phyloP scores from a whole-genome alignment of 73 alveolate species.

The Symbiodinium pilosum region DNA sequence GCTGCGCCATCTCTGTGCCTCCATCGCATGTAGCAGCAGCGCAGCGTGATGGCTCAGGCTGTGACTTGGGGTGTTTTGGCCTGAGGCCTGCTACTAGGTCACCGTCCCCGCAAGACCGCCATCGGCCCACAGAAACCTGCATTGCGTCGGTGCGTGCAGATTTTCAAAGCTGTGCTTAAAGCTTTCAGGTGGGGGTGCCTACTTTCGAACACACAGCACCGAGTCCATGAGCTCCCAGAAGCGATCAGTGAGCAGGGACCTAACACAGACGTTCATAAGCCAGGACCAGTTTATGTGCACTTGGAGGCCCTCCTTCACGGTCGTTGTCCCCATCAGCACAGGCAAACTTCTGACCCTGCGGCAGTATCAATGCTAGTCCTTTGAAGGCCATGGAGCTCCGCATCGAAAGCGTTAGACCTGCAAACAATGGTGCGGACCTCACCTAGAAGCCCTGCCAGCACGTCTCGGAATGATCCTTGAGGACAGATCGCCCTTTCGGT shows the following conservation, averaged over 20 bases:
- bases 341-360: not conserved
- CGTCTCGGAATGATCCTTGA: not conserved
- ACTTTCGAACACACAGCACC: not conserved
- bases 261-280: too few species aligned
- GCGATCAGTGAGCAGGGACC: not conserved
- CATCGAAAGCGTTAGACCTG: conserved; percentile 35
- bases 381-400: conserved; percentile 18
- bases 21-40: not conserved
- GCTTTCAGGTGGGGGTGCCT: not conserved
- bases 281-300: too few species aligned
- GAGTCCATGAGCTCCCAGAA: conserved; percentile 11
- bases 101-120: conserved; percentile 1
- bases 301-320: not conserved
- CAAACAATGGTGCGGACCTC: not conserved
- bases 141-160: too few species aligned
- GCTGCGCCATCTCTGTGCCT: not conserved
- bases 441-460: not conserved
- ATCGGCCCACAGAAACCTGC: not conserved
- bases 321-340: not conserved
- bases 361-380: not conserved
- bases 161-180: too few species aligned
- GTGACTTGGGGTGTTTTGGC: not conserved
- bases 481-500: conserved; percentile 63
- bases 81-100: not conserved
- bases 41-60: not conserved